Conservation (phyloP, 2,329 filamentous ascomycete genomes). For the Eurotiales sp. region DNA sequence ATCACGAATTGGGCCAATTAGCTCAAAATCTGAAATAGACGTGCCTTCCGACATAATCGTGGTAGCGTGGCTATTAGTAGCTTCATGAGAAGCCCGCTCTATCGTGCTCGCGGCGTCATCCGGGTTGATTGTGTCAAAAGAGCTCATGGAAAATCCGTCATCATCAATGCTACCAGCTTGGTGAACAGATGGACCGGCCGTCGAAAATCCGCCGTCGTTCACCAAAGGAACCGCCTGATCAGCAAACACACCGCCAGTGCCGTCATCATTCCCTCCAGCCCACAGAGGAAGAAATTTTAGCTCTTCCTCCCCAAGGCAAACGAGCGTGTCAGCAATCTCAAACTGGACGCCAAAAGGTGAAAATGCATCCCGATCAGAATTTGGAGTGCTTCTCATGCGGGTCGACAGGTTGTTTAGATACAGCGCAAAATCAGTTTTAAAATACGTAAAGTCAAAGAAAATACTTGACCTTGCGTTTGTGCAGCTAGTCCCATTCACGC, state of each 20-base stretch:
- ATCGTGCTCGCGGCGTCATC: conserved; percentile 31
- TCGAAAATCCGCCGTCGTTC: conserved; percentile 33
- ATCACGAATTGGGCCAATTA: neutral
- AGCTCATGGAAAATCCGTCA: conserved; percentile 21
- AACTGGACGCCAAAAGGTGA: conserved; percentile 15
- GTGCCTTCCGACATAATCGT: conserved; percentile 11
- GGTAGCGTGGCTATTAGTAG: conserved; percentile 28
- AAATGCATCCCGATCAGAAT: neutral
- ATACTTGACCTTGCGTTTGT: neutral
- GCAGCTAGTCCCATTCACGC: neutral
- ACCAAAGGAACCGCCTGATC: conserved; percentile 32
- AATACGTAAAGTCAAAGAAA: neutral
- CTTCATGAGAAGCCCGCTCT: conserved; percentile 32
- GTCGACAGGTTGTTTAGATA: neutral
- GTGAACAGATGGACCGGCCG: conserved; percentile 32
- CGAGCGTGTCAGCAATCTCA: conserved; percentile 39
- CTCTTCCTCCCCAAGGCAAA: conserved; percentile 55
- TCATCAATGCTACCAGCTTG: conserved; percentile 19
- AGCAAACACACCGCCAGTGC: conserved; percentile 47
- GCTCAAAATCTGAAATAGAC: conserved; percentile 3
- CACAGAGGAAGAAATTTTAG: conserved; percentile 62
- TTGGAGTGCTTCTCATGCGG: neutral
- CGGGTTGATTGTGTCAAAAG: conserved; percentile 23
- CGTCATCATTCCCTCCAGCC: conserved; percentile 58
- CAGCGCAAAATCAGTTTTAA: neutral